A percentile compares a stretch with the other conserved stretches of the same genome.
phyloP scores from a whole-genome alignment of 371 early-diverging fungal species.

The Lichtheimia ramosa region DNA sequence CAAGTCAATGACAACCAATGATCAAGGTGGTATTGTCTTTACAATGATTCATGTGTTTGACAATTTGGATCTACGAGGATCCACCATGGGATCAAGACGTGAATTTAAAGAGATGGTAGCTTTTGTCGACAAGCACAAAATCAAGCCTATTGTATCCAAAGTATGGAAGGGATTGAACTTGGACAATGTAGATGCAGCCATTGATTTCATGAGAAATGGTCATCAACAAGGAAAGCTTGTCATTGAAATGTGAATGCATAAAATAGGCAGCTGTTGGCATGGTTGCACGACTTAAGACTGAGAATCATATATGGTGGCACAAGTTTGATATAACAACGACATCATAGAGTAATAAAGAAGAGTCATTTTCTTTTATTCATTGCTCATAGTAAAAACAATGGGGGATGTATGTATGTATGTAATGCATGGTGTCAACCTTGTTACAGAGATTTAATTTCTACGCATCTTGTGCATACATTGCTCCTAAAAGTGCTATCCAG shows the following conservation, averaged over 20 bases:
- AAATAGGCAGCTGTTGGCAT: too few species aligned
- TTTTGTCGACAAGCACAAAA: conserved; percentile 57
- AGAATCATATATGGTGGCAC: too few species aligned
- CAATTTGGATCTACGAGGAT: conserved; percentile 61
- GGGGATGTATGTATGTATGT: too few species aligned
- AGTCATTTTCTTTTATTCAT: too few species aligned
- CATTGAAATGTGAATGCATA: conserved; percentile 2
- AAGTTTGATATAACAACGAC: too few species aligned
- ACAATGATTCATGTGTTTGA: conserved; percentile 52
- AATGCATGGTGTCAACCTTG: too few species aligned
- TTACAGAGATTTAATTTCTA: too few species aligned
- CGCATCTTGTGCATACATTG: too few species aligned
- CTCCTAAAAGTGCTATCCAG: too few species aligned
- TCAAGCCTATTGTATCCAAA: conserved; percentile 61
- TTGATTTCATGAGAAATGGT: conserved; percentile 44
- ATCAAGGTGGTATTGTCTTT: conserved; percentile 39
- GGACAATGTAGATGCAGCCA: conserved; percentile 50
- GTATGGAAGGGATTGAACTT: conserved; percentile 52
- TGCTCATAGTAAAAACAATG: too few species aligned
- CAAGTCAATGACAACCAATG: conserved; percentile 6
- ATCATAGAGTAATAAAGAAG: too few species aligned
- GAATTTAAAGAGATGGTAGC: conserved; percentile 68
- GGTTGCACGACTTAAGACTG: too few species aligned
- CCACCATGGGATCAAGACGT: conserved; percentile 67
- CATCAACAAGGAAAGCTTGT: conserved; percentile 6